Percentiles rank a stretch among this genome's conserved stretches.
Conservation (phyloP, 2,329 filamentous ascomycete genomes). For the Fusarium dimerum region DNA sequence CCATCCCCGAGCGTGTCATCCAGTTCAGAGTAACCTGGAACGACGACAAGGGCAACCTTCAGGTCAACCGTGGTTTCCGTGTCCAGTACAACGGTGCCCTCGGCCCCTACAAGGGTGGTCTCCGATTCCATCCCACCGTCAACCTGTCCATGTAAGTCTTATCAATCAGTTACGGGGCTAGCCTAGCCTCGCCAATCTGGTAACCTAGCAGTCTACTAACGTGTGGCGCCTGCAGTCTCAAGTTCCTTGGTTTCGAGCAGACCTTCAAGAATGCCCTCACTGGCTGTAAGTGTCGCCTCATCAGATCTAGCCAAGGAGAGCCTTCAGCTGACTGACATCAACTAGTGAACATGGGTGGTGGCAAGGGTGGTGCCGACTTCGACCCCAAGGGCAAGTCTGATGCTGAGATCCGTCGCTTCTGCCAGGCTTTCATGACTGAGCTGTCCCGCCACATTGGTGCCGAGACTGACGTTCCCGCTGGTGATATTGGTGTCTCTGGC, state of each 20-base stretch:
- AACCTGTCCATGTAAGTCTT: slow-evolving; percentile 63
- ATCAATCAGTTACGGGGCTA: not conserved
- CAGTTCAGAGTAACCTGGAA: slow-evolving; percentile 99
- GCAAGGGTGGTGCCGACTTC: slow-evolving; percentile 97
- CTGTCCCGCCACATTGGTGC: slow-evolving; percentile 94
- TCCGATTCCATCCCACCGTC: slow-evolving; percentile 90
- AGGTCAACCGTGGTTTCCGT: slow-evolving; percentile 93
- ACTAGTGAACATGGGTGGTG: slow-evolving; percentile 77
- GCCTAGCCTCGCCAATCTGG: not conserved
- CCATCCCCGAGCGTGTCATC: slow-evolving; percentile 91
- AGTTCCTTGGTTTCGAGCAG: slow-evolving; percentile 99
- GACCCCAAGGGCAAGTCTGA: slow-evolving; percentile 99
- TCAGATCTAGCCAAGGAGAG: not conserved
- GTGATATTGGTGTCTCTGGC: slow-evolving; percentile 91
- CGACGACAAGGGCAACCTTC: slow-evolving; percentile 83
- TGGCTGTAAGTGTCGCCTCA: slow-evolving; percentile 64
- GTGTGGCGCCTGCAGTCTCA: slow-evolving; percentile 53
- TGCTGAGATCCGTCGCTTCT: slow-evolving; percentile 97
- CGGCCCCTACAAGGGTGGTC: slow-evolving; percentile 96
- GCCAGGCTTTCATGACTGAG: slow-evolving; percentile 93
- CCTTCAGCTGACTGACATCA: slow-evolving; percentile 16
- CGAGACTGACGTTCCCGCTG: slow-evolving; percentile 93
- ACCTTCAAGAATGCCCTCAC: slow-evolving; percentile 99
- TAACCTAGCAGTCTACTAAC: slow-evolving; percentile 8
- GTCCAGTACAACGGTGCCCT: slow-evolving; percentile 99